Percentiles rank a stretch among this genome's conserved stretches.
Conservation (phyloP, 148 eudicot genomes). For the Camellia lanceoleosa region DNA sequence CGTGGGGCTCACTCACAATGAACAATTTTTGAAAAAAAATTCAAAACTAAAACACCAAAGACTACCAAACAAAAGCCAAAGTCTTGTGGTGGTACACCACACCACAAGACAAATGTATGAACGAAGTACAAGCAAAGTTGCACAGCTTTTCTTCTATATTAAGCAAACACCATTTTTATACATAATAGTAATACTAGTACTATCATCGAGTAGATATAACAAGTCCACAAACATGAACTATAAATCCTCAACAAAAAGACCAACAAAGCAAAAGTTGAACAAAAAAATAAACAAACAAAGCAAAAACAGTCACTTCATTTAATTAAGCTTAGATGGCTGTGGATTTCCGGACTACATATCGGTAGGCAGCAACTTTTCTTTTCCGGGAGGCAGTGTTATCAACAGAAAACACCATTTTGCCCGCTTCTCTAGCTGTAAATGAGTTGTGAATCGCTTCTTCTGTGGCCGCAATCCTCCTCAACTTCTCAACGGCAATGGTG, state of each 20-base stretch:
- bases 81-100: too few relatives aligned
- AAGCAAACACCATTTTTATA: background rate
- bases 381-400: conserved; percentile 75
- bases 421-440: conserved; percentile 58
- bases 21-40: too few relatives aligned
- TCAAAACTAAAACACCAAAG: too few relatives aligned
- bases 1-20: too few relatives aligned
- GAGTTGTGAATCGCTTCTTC: conserved; percentile 75
- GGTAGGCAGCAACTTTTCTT: conserved; percentile 80
- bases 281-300: background rate
- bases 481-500: conserved; percentile 70
- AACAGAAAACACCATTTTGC: conserved; percentile 77
- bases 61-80: too few relatives aligned
- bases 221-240: background rate
- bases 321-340: background rate
- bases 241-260: background rate
- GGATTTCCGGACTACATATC: conserved; percentile 70
- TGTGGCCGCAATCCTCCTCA: conserved; percentile 37
- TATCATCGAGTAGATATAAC: background rate
- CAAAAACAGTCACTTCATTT: background rate
- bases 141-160: too few relatives aligned
- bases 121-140: too few relatives aligned
- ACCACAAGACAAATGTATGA: too few relatives aligned
- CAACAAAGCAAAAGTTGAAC: background rate
- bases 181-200: background rate